phyloP scores from a whole-genome alignment of 192 early-diverging fungal species.

The Podila clonocystis region DNA sequence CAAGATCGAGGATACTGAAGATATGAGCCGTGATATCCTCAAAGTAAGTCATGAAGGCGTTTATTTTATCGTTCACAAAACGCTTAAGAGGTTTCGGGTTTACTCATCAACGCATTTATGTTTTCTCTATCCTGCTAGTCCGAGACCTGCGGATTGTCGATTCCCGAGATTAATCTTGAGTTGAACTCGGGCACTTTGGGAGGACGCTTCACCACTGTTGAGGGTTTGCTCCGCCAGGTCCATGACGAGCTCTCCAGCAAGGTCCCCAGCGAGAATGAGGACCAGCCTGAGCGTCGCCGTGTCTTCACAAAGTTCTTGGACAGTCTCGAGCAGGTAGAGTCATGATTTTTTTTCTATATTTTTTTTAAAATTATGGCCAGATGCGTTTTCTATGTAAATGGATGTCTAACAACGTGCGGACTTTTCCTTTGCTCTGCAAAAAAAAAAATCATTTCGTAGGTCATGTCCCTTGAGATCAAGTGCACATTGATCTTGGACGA shows the following conservation, averaged over 20 bases:
- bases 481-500: constrained; percentile 88
- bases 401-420: background rate
- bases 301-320: constrained; percentile 76
- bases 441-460: constrained; percentile 1
- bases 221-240: constrained; percentile 90
- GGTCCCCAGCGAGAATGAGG: constrained; percentile 76
- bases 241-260: constrained; percentile 81
- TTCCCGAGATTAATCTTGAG: constrained; percentile 92
- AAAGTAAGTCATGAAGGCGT: constrained; percentile 61
- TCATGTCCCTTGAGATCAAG: constrained; percentile 57
- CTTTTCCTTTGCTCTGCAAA: background rate
- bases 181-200: constrained; percentile 90
- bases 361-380: background rate
- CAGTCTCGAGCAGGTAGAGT: constrained; percentile 69
- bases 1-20: constrained; percentile 83
- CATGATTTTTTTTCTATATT: background rate
- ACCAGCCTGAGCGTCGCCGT: constrained; percentile 62
- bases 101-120: background rate
- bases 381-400: background rate
- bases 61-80: background rate
- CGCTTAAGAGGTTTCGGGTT: background rate
- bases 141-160: constrained; percentile 89
- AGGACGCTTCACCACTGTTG: constrained; percentile 95
- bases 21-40: constrained; percentile 91
- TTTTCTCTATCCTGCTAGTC: constrained; percentile 52